phyloP scores from a whole-genome alignment of 177 flowering plant species.

The Vitis hybrid region DNA sequence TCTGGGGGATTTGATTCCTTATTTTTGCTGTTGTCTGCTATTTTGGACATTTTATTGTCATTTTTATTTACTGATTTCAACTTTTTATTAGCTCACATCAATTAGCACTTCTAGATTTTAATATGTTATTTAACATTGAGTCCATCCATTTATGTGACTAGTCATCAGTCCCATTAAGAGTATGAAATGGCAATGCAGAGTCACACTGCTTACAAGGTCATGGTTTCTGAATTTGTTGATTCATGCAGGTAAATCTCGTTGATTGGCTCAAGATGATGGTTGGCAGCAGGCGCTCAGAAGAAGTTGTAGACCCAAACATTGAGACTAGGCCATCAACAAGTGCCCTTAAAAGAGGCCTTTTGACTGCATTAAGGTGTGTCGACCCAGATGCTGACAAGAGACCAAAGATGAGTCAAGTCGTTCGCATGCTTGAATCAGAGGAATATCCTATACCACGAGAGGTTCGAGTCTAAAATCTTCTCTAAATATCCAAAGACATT shows the following conservation, averaged over 20 bases:
- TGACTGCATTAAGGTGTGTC: slow-evolving; percentile 48
- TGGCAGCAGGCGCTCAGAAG: slow-evolving; percentile 42
- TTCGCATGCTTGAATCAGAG: slow-evolving; percentile 38
- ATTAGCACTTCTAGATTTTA: no score
- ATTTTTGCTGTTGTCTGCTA: no score
- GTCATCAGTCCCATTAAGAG: no score
- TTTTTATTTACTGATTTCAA: no score
- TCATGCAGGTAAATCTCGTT: slow-evolving; percentile 32
- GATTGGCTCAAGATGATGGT: slow-evolving; percentile 64
- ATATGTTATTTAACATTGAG: no score
- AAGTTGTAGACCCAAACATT: slow-evolving; percentile 50
- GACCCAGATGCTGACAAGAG: slow-evolving; percentile 49
- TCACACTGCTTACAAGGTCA: no score
- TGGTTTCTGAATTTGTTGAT: slow-evolving; percentile 1
- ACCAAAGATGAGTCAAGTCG: slow-evolving; percentile 42
- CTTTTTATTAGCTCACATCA: no score
- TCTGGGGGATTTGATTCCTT: no score
- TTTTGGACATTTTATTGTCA: no score
- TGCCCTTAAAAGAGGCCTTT: slow-evolving; percentile 45
- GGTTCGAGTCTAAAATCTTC: slow-evolving; percentile 15
- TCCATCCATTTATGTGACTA: no score
- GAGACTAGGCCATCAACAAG: slow-evolving; percentile 44
- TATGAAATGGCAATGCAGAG: no score
- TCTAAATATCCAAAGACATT: no score
- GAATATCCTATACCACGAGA: slow-evolving; percentile 38